Base-by-base conservation (phyloP, 768 basidiomycete genomes). In the Rossbeevera mucosa region DNA sequence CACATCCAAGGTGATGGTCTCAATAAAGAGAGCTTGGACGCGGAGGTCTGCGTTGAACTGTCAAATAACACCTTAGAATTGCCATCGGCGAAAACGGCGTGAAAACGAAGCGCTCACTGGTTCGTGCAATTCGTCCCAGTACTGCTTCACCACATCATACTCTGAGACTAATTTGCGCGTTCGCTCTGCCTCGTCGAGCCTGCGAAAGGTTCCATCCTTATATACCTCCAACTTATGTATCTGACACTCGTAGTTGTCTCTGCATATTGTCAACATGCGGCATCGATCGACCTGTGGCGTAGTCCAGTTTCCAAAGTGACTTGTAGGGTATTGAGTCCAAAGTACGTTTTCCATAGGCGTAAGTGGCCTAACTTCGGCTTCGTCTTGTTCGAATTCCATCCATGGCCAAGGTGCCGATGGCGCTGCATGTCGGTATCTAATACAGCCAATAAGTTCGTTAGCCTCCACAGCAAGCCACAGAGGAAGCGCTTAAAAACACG, bases 301-400 rank as follows among this genome's bases (percentile, higher is more conserved):
- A 0, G 78, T 80, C 82, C 82, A 82, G 53, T 81, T 83, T 11
- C 77, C 77, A 53, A 78, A 83, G 12, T 74, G 64, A 1, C 75
- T 74, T 52, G 79, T 75, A 0, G 81, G 80, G 57, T 82, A 82
- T 53, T 48, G 44, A 7, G 49, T 30, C 75, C 75, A 76, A 4
- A 16, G 44, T 9, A 53, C 40, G 22, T 21, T 0, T 3, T 42
- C 13, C 21, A 1, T 14, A 9, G 53, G 57, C 4, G 55, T 26
- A 7, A 57, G 48, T 1, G 48, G 48, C 3, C 18, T 22, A 7
- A 68, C 60, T 11, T 55, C 18, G 4, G 59, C 50, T 0, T 40
- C 48, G 51, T 65, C 69, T 29, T 48, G 50, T 53, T 64, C 56
- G 28, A 74, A 64, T 54, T 75, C 68, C 55, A 75, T 67, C 64